phyloP scores from a whole-genome alignment of 1,139 yeast genomes.

The Hansenula sp. region DNA sequence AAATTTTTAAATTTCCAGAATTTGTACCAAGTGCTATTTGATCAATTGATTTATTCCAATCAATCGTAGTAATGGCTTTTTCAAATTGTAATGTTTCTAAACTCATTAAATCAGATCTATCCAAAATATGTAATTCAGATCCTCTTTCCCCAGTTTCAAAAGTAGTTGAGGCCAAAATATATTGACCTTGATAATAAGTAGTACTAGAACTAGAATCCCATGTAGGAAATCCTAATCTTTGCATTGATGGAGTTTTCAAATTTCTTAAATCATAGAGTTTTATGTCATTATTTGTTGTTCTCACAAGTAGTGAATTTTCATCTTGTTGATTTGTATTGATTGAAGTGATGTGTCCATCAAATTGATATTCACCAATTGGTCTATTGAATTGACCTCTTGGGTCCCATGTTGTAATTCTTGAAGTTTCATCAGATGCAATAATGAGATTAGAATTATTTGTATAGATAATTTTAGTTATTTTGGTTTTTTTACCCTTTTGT shows the following conservation, averaged over 20 bases:
- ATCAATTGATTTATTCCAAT: constrained; percentile 27
- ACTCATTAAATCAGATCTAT: constrained; percentile 30
- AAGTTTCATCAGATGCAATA: constrained; percentile 6
- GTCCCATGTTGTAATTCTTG: constrained; percentile 16
- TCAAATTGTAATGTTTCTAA: constrained; percentile 20
- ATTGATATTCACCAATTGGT: constrained; percentile 5
- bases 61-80: constrained; percentile 20
- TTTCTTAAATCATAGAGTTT: constrained; percentile 34
- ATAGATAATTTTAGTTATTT: constrained; percentile 6
- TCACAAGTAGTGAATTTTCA: constrained; percentile 7
- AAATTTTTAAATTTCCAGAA: constrained; percentile 25
- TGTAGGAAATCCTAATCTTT: constrained; percentile 19
- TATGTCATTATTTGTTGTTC: constrained; percentile 13
- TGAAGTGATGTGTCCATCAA: not conserved
- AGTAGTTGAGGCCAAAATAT: constrained; percentile 22
- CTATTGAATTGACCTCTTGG: constrained; percentile 5
- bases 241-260: constrained; percentile 27
- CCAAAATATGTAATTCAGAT: constrained; percentile 28
- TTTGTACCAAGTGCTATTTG: constrained; percentile 33
- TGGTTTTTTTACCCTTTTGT: constrained; percentile 11
- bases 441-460: constrained; percentile 4
- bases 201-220: constrained; percentile 4
- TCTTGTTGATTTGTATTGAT: constrained; percentile 2
- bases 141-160: constrained; percentile 20
- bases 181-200: constrained; percentile 14